Evolutionary conservation across 1,284 basidiomycete genomes (phyloP).

Genomic region (Pterulicium gracile): DNA sequence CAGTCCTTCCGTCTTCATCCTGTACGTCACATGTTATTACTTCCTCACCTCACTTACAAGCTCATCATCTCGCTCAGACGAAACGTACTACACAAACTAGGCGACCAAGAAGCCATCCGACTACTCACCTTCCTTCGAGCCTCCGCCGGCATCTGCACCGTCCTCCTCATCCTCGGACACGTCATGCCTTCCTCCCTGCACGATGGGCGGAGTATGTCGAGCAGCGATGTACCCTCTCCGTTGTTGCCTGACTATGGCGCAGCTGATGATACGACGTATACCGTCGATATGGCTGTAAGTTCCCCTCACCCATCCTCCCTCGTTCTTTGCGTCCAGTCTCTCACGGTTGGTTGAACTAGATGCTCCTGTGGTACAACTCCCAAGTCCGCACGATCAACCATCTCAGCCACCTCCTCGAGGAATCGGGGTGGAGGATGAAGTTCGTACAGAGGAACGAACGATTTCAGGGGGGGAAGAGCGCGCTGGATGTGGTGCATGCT

Average conservation of each 20-base stretch:
- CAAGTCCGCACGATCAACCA: neutral
- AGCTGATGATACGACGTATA: neutral
- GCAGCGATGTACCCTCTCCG: neutral
- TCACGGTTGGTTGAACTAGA: neutral
- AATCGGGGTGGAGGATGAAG: neutral
- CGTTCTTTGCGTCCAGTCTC: too few species aligned
- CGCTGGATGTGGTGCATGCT: neutral
- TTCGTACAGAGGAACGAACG: neutral
- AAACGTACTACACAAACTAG: neutral
- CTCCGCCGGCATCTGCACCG: neutral
- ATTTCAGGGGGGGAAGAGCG: neutral
- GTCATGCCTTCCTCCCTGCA: neutral
- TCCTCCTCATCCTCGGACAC: neutral
- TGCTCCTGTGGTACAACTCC: neutral
- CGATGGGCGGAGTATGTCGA: neutral
- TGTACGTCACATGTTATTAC: neutral
- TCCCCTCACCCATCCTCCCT: neutral
- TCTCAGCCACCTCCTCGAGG: neutral
- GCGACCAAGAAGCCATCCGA: neutral
- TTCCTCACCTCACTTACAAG: neutral
- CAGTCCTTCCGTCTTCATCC: neutral
- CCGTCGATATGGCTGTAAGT: conserved; percentile 1
- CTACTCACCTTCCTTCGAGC: neutral
- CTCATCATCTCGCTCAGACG: neutral
- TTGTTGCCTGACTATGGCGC: neutral